Conservation (phyloP, 805 yeast genomes). For the Myxozyma melibiosi region DNA sequence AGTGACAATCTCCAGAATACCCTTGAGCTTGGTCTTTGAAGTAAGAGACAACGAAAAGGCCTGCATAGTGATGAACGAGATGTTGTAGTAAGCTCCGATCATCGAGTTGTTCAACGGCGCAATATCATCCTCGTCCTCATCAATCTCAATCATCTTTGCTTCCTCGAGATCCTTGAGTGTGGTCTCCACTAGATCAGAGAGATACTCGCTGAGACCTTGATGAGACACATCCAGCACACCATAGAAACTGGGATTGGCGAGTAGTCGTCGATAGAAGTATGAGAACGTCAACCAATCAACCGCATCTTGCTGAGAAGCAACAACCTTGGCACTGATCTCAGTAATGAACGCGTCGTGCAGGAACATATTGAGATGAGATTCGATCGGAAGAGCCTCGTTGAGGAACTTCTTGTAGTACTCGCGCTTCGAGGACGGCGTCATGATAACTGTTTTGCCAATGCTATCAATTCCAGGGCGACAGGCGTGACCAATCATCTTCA, state of each 20-base stretch:
- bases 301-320: constrained; percentile 76
- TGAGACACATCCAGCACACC: constrained; percentile 69
- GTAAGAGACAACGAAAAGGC: constrained; percentile 55
- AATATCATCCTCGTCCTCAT: constrained; percentile 46
- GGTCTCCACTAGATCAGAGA: constrained; percentile 81
- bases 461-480: constrained; percentile 37
- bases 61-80: constrained; percentile 68
- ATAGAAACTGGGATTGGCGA: constrained; percentile 83
- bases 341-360: constrained; percentile 69
- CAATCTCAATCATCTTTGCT: constrained; percentile 62
- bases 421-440: constrained; percentile 58
- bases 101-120: constrained; percentile 68
- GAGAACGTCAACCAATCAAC: constrained; percentile 89
- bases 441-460: constrained; percentile 52
- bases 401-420: constrained; percentile 73
- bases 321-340: constrained; percentile 69
- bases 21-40: constrained; percentile 58
- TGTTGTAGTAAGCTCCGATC: constrained; percentile 72
- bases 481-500: constrained; percentile 40
- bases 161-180: constrained; percentile 64
- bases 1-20: constrained; percentile 64
- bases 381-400: constrained; percentile 76
- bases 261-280: constrained; percentile 77
- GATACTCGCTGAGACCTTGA: constrained; percentile 72
- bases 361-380: constrained; percentile 63